Evolutionary conservation across 768 basidiomycete genomes (phyloP).

Genomic region (Trichaptum fuscoviolaceum): DNA sequence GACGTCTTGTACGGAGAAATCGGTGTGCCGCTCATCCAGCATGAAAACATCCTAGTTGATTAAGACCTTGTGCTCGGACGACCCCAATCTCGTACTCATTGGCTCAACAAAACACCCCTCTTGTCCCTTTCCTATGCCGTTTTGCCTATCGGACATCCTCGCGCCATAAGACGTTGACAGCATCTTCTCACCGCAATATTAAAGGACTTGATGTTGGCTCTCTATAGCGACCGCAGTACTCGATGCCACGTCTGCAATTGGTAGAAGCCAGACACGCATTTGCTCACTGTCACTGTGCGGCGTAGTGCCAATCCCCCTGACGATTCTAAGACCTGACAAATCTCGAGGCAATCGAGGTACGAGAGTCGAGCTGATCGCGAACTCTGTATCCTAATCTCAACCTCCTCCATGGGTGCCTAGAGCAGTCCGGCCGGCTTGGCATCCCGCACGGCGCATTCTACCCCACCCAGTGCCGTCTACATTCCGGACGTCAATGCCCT

Average conservation of each 20-base stretch:
- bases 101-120: not conserved
- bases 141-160: not conserved
- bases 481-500: too few species aligned
- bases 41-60: not conserved
- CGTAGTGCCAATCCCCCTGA: not conserved
- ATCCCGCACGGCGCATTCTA: not conserved
- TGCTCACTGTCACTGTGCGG: too few species aligned
- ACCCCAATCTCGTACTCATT: not conserved
- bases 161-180: not conserved
- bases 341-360: too few species aligned
- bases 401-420: not conserved
- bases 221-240: not conserved
- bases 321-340: not conserved
- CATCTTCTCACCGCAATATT: not conserved
- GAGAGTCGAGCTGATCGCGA: not conserved
- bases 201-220: not conserved
- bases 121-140: not conserved
- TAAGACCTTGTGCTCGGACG: not conserved
- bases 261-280: not conserved
- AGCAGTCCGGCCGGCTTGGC: not conserved
- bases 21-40: not conserved
- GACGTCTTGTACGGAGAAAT: not conserved
- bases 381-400: not conserved
- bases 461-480: too few species aligned
- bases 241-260: too few species aligned